Evolutionary conservation across 176 grass and related monocot species (phyloP).

Genomic region (Sorghum bicolor): Sorghum_bicolor_NCBIv3 NC_012871.2:5489001-5489500

Average conservation of each 20-base stretch:
- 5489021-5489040: background rate
- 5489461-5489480: slow-evolving; percentile 89
- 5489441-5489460: slow-evolving; percentile 78
- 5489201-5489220: slow-evolving; percentile 59
- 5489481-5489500: slow-evolving; percentile 91
- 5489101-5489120: slow-evolving; percentile 28
- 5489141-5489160: background rate
- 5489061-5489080: slow-evolving; percentile 16
- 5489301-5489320: slow-evolving; percentile 69
- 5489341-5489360: background rate
- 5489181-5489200: slow-evolving; percentile 48
- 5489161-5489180: background rate
- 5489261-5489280: slow-evolving; percentile 48
- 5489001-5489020: background rate
- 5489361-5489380: background rate
- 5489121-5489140: slow-evolving; percentile 20
- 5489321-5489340: background rate
- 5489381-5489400: background rate
- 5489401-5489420: slow-evolving; percentile 66
- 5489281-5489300: slow-evolving; percentile 55
- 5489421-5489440: slow-evolving; percentile 93
- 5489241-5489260: slow-evolving; percentile 58
- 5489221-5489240: slow-evolving; percentile 50
- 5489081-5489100: background rate
- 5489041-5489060: too few relatives aligned